phyloP scores from a whole-genome alignment of 2,329 filamentous ascomycete genomes.

The Colletotrichum sp. region DNA sequence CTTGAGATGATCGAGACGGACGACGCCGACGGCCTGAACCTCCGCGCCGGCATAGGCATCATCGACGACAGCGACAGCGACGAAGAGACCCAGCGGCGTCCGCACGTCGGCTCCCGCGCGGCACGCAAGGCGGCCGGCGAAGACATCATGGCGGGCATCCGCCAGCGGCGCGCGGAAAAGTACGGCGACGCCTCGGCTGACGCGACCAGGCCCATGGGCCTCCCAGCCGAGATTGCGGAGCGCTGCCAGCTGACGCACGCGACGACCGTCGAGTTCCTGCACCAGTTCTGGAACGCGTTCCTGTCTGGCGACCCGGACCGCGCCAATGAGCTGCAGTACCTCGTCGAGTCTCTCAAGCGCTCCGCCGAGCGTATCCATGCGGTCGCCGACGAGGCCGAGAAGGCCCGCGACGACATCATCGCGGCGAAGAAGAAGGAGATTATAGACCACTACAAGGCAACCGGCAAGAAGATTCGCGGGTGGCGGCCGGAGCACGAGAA shows the following conservation, averaged over 20 bases:
- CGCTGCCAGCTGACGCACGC: slow-evolving; percentile 78
- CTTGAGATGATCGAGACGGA: slow-evolving; percentile 58
- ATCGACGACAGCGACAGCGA: slow-evolving; percentile 74
- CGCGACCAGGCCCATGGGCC: slow-evolving; percentile 19
- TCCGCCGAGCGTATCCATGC: slow-evolving; percentile 81
- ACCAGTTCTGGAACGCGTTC: slow-evolving; percentile 95
- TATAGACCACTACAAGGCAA: slow-evolving; percentile 71
- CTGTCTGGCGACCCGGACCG: slow-evolving; percentile 85
- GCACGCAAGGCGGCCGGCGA: slow-evolving; percentile 69
- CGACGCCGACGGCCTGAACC: slow-evolving; percentile 57
- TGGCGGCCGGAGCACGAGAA: slow-evolving; percentile 72
- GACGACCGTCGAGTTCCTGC: slow-evolving; percentile 93
- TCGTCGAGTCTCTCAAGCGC: slow-evolving; percentile 81
- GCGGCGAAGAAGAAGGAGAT: slow-evolving; percentile 73
- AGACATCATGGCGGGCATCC: slow-evolving; percentile 70
- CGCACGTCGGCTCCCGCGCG: slow-evolving; percentile 72
- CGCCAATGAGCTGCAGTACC: slow-evolving; percentile 78
- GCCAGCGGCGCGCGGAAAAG: slow-evolving; percentile 64
- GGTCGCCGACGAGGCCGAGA: slow-evolving; percentile 81
- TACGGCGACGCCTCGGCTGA: slow-evolving; percentile 48
- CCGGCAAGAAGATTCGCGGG: slow-evolving; percentile 70
- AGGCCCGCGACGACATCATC: slow-evolving; percentile 71
- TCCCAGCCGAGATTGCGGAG: slow-evolving; percentile 64
- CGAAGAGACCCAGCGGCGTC: slow-evolving; percentile 53
- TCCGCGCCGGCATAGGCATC: slow-evolving; percentile 70